Evolutionary conservation across 2,329 filamentous ascomycete species (phyloP), one percentile per base, ranked within the genome.

Genomic region (Botrytis elliptica): DNA sequence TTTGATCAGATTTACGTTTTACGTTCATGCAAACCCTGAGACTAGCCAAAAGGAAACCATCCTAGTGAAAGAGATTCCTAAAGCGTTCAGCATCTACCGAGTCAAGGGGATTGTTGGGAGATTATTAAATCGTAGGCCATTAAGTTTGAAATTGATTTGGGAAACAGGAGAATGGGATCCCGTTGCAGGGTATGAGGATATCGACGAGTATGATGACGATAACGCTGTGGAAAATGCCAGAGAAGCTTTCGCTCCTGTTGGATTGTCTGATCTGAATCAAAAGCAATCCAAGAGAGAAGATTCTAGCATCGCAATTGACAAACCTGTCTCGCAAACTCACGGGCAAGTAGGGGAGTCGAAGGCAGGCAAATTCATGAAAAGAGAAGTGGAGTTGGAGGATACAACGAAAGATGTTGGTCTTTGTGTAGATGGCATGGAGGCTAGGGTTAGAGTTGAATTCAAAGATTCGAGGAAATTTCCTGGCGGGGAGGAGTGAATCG

Each of bases 111-210:
- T 97, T 14, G 91, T 93, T 0, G 92, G 91, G 0, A 90, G 88
- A 76, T 81, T 91, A n/a, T 93, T 97, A 79, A 85, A 83, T 1
- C 77, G 92, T 18, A 83, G 86, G 65, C 92, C 94, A 0, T 85
- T 93, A 75, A 83, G 83, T 60, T 84, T 95, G 75, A 87, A 86
- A 59, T 82, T 98, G 67, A 84, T 96, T 0, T 97, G 93, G 92
- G 94, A 97, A 84, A 97, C 94, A 14, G 93, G 93, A 33, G 95
- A 98, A 82, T 93, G 92, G 89, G 94, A 97, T 81, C 93, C 93
- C 0, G 90, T 94, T 0, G 87, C 87, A 14, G 86, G 88, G 75
- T 88, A 89, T 77, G 86, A 90, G 75, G 86, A 88, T 7, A 86
- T 87, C 44, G 89, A 89, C 62, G 87, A 84, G 71, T 85, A 85